Evolutionary conservation across 495 filamentous ascomycete genomes (phyloP), one percentile per base, ranked within the genome.

Genomic region (Lasiosphaeriaceae sp.): DNA sequence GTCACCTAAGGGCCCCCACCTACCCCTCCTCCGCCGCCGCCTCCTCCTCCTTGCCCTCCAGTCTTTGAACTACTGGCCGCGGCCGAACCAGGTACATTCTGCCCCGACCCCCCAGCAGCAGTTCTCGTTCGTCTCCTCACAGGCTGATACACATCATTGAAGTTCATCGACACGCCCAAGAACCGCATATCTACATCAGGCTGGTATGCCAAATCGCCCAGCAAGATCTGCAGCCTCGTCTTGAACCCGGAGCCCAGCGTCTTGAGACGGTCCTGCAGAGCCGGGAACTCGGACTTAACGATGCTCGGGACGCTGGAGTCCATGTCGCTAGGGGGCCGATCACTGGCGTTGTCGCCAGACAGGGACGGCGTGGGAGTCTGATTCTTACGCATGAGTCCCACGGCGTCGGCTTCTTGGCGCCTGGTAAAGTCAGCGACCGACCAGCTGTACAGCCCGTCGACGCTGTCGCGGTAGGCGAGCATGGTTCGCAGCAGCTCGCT

Each of bases 151-250:
- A 96, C 90, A 70, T 97, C 92, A 71, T 99, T 99, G 68, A 99
- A 99, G 67, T 97, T 99, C 90, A 99, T 96, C 20, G 93, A 89
- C 47, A 96, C 90, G 11, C 88, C 95, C 57, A 99, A 75, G 75
- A 97, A 96, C 43, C 92, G 82, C 88, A 99, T 92, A 63, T 97
- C 94, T 56, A 89, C 85, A 70, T 98, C 95, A 12, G 92, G 88
- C 74, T 97, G 95, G 66, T 94, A 90, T 9, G 90, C 85, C 56
- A 99, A 69, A 71, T 97, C 95, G 11, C 92, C 90, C 31, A 99
- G 76, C 22, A 99, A 75, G 24, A 90, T 76, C 62, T 91, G 91
- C 47, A 97, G 76, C 26, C 87, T 79, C 0, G 80, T 77, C 52
- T 79, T 78, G 78, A 97, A 99, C 53, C 88, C 85, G 2, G 75